Conservation (phyloP, 2,329 filamentous ascomycete species). For the Didymella glomerata region DNA sequence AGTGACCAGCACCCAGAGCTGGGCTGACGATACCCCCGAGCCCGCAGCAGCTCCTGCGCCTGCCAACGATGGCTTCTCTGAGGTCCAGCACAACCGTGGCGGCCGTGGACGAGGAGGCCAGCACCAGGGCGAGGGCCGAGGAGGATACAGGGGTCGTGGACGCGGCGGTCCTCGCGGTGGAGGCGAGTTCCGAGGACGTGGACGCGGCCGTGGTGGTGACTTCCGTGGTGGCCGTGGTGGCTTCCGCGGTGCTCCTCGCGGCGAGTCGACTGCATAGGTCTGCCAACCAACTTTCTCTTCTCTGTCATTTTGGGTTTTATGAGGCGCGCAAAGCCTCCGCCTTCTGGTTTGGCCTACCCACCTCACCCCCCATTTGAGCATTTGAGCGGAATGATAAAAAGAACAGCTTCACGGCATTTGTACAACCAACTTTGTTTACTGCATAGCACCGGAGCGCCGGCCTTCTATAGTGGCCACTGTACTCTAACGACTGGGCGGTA, state of each 20-base stretch:
- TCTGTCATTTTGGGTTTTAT: slow-evolving; percentile 22
- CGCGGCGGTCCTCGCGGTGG: slow-evolving; percentile 51
- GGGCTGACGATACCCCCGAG: slow-evolving; percentile 76
- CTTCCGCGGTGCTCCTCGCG: slow-evolving; percentile 43
- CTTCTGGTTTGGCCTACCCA: slow-evolving; percentile 24
- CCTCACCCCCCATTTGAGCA: slow-evolving; percentile 32
- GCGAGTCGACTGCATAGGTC: slow-evolving; percentile 36
- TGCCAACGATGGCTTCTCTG: slow-evolving; percentile 73
- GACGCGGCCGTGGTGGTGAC: slow-evolving; percentile 54
- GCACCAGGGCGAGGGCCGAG: slow-evolving; percentile 56
- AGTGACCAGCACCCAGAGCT: slow-evolving; percentile 75
- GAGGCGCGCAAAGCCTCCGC: slow-evolving; percentile 23
- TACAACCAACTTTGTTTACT: slow-evolving; percentile 47
- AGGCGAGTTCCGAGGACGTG: slow-evolving; percentile 52
- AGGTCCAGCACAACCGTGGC: slow-evolving; percentile 62
- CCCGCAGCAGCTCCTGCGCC: slow-evolving; percentile 42
- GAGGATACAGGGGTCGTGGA: slow-evolving; percentile 65
- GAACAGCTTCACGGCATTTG: slow-evolving; percentile 38
- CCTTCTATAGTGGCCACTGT: slow-evolving; percentile 43
- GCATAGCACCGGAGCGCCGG: slow-evolving; percentile 52
- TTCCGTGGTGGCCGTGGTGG: slow-evolving; percentile 55
- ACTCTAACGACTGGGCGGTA: slow-evolving; percentile 35
- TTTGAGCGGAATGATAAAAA: slow-evolving; percentile 34
- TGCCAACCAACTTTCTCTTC: slow-evolving; percentile 11
- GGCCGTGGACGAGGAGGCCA: slow-evolving; percentile 59